These are phyloP conservation scores for Acaromyces ingoldii DNA, from an alignment of 1,284 basidiomycete genomes.

Conservation along the genomic window DNA sequence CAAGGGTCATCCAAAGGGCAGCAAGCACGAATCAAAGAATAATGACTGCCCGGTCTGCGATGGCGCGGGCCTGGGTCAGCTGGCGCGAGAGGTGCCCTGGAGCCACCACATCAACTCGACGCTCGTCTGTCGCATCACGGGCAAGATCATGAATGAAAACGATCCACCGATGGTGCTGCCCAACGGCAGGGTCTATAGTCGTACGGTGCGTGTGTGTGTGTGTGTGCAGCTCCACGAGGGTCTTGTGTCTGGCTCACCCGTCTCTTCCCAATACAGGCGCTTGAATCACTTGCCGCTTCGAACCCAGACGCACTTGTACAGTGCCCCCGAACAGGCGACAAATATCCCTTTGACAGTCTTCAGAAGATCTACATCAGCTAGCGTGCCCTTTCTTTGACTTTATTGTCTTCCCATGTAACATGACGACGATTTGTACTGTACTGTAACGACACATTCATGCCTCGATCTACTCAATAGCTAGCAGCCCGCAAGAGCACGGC, in stretches of 20 bases:
- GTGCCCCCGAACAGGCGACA: conserved; percentile 71
- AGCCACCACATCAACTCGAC: conserved; percentile 93
- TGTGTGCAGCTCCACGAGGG: not conserved
- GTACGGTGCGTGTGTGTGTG: conserved; percentile 62
- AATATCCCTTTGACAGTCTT: conserved; percentile 64
- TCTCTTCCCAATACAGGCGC: conserved; percentile 52
- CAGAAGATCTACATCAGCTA: conserved; percentile 58
- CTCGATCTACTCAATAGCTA: no score
- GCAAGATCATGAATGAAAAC: conserved; percentile 88
- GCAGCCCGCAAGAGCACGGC: not conserved
- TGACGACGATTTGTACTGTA: no score
- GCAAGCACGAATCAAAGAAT: conserved; percentile 5
- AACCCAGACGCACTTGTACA: conserved; percentile 65
- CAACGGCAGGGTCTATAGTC: conserved; percentile 85
- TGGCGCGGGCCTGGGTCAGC: conserved; percentile 61
- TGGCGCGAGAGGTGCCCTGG: conserved; percentile 78
- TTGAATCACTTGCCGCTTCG: conserved; percentile 74
- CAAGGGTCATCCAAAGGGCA: no score
- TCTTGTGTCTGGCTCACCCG: not conserved
- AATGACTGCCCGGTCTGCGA: conserved; percentile 28
- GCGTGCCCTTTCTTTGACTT: no score
- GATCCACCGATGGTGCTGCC: conserved; percentile 89
- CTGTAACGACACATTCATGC: no score
- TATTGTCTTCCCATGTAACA: no score
- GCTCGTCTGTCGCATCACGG: conserved; percentile 82